Evolutionary conservation across 2,329 filamentous ascomycete species (phyloP).

Genomic region (Xylariaceae sp.): DNA sequence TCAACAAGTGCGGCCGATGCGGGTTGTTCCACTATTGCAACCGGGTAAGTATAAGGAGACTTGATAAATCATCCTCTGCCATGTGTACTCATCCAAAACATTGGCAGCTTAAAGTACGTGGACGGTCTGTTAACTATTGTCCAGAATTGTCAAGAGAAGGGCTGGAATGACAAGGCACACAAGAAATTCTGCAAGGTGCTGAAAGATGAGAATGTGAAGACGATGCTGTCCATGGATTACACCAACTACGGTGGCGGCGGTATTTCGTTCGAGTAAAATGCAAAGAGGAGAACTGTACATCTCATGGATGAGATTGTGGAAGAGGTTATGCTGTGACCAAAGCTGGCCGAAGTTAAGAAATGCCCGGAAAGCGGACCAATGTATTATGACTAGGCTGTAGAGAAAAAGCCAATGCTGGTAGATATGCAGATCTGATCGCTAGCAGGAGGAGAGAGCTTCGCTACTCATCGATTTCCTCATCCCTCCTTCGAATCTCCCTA

Average conservation of each 20-base stretch:
- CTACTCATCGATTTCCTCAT: slow-evolving; percentile 4
- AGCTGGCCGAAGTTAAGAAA: too few species aligned
- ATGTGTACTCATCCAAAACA: too few species aligned
- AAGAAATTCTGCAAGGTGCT: slow-evolving; percentile 33
- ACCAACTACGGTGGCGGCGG: neutral
- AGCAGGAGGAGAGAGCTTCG: slow-evolving; percentile 1
- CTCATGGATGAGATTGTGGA: too few species aligned
- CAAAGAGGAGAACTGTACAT: too few species aligned
- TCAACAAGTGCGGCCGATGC: slow-evolving; percentile 25
- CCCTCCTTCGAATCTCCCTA: neutral
- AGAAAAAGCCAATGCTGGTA: neutral
- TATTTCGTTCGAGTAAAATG: neutral
- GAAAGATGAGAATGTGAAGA: slow-evolving; percentile 25
- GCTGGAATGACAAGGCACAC: slow-evolving; percentile 18
- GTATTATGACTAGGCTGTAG: neutral
- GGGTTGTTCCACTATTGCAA: slow-evolving; percentile 28
- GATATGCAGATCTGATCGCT: too few species aligned
- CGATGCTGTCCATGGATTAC: slow-evolving; percentile 29
- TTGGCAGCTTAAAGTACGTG: too few species aligned
- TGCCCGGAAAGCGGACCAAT: too few species aligned
- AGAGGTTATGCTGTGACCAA: too few species aligned
- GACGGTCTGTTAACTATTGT: neutral
- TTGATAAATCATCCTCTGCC: neutral
- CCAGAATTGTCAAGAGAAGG: slow-evolving; percentile 31
- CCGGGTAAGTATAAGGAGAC: slow-evolving; percentile 15